phyloP scores from a whole-genome alignment of 768 basidiomycete genomes.

The Macrolepiota fuliginosa region DNA sequence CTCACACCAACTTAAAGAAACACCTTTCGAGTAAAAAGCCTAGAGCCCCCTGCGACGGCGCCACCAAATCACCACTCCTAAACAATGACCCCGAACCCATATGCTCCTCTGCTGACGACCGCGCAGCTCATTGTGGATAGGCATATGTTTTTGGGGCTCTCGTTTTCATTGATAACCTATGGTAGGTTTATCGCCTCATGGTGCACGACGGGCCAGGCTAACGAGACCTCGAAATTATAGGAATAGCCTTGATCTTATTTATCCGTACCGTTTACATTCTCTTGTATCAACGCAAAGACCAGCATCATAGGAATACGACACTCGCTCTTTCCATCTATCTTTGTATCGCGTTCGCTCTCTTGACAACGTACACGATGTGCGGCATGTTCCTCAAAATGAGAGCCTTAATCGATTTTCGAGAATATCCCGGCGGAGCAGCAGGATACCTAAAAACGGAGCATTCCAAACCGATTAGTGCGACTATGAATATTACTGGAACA shows the following conservation, averaged over 20 bases:
- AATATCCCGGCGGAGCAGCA: background rate
- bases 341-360: background rate
- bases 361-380: background rate
- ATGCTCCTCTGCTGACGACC: too few species aligned
- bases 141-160: background rate
- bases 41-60: background rate
- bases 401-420: background rate
- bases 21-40: background rate
- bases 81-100: background rate
- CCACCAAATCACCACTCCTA: background rate
- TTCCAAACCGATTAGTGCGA: background rate
- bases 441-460: background rate
- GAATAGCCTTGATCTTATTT: background rate
- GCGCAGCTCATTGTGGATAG: background rate
- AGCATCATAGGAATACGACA: background rate
- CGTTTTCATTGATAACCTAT: background rate
- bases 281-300: background rate
- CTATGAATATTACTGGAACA: background rate
- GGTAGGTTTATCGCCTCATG: background rate
- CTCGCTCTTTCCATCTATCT: background rate
- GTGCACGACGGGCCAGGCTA: background rate
- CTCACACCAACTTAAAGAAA: background rate
- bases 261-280: background rate
- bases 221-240: background rate
- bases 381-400: background rate